Evolutionary conservation across 306 rosid genomes (phyloP), one percentile per base, ranked within the genome.

Genomic region (Castanea crenata): DNA sequence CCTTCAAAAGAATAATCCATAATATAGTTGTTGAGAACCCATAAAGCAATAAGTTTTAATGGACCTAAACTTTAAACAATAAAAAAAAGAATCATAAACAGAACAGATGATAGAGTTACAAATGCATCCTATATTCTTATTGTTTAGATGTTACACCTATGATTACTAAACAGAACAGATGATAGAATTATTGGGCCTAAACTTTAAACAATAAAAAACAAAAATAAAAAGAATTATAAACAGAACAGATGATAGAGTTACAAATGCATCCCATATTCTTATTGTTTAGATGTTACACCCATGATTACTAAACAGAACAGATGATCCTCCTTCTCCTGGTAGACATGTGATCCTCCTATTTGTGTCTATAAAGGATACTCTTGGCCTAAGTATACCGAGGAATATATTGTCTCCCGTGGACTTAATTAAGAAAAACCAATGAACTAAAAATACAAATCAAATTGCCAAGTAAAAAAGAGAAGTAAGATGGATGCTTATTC

Each of bases 291-390:
- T 74, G 62, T 51, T 5, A 19, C 23, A 34, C 25, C 23, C 1
- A 13, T 67, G 72, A 34, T 32, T 67, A 18, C 20, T 78, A 38
- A 38, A 38, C 46, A 38, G 3, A 78, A 21, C 44, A 52, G 56
- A 72, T 75, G 64, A n/a, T 27, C 71, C 38, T 74, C 19, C 69
- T 81, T 84, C 62, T 38, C 73, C 11, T 63, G 63, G 80, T 78
- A 94, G 97, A 86, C 92, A 82, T 91, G 88, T 62, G 87, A 91
- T 85, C 97, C 91, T 87, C 97, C 95, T 14, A 94, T 88, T 63
- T 90, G 93, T 84, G 98, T 92, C 80, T 92, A 81, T 84, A 95
- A 95, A 82, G 98, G 98, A 23, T 76, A 85, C 81, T 77, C 85
- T 21, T 82, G 92, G 86, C 77, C 93, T 4, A 88, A 87, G 82